A percentile compares a stretch with the other conserved stretches of the same genome.
phyloP scores from a whole-genome alignment of 345 rosid genomes.

The Eucalyptus camaldulensis region DNA sequence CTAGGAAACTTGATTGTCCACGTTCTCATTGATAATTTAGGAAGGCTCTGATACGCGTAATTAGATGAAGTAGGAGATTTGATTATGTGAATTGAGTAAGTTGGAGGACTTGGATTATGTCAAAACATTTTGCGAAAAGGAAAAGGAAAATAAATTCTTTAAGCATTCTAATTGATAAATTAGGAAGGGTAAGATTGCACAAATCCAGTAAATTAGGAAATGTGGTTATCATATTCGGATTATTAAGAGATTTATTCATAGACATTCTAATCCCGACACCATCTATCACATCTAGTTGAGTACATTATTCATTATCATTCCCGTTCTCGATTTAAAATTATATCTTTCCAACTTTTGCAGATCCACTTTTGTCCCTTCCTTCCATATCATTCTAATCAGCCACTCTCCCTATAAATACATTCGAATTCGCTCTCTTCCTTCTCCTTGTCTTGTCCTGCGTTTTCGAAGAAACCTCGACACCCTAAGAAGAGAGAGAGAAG shows the following conservation, averaged over 20 bases:
- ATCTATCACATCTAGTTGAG: not conserved
- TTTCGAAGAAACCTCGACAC: not conserved
- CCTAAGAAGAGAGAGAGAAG: not conserved
- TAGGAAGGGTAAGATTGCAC: not conserved
- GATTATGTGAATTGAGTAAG: not conserved
- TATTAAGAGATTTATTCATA: not conserved
- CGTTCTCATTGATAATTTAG: not conserved
- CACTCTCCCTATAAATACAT: not conserved
- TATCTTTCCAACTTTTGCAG: not conserved
- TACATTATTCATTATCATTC: rapidly evolving
- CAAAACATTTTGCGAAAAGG: not conserved
- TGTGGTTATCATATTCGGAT: not conserved
- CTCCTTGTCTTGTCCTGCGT: not conserved
- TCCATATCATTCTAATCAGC: not conserved
- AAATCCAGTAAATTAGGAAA: not conserved
- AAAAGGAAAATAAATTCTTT: not conserved
- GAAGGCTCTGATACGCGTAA: not conserved
- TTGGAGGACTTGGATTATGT: not conserved
- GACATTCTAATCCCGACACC: rapidly evolving
- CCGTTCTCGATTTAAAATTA: not conserved
- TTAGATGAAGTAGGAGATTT: not conserved
- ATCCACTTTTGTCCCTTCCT: not conserved
- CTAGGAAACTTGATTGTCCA: not conserved
- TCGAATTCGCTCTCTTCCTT: not conserved
- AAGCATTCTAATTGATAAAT: not conserved